Evolutionary conservation across 2,329 filamentous ascomycete genomes (phyloP).

Genomic region (Tricladium varicosporioides): DNA sequence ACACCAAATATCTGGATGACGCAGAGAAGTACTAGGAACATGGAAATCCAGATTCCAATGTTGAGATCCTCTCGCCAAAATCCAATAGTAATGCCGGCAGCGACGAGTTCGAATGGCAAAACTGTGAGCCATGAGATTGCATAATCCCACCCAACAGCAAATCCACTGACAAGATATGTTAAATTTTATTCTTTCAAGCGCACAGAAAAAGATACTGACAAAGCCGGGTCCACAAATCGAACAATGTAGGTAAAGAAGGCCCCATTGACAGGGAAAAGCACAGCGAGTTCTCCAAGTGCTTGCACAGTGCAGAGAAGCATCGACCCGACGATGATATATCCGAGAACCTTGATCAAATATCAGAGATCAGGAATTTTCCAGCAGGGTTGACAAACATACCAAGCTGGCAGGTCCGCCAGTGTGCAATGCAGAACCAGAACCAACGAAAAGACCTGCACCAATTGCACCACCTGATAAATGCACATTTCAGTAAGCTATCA

Average conservation of each 20-base stretch:
- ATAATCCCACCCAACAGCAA: conserved; percentile 54
- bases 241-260: conserved; percentile 61
- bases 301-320: conserved; percentile 60
- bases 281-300: conserved; percentile 58
- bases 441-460: conserved; percentile 69
- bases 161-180: conserved; percentile 37
- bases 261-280: conserved; percentile 58
- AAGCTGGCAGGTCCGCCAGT: conserved; percentile 33
- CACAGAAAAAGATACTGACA: conserved; percentile 37
- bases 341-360: conserved; percentile 33
- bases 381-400: background rate
- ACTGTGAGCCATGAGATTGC: conserved; percentile 48
- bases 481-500: background rate
- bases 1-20: conserved; percentile 56
- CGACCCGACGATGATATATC: conserved; percentile 53
- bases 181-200: background rate
- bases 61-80: conserved; percentile 51
- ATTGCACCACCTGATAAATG: conserved; percentile 48
- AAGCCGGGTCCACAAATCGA: conserved; percentile 58
- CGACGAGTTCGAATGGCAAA: conserved; percentile 53
- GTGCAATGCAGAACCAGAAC: conserved; percentile 40
- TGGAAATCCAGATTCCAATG: conserved; percentile 53
- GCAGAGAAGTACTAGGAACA: conserved; percentile 51
- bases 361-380: no score
- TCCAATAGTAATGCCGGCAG: conserved; percentile 51